Evolutionary conservation across 2,329 filamentous ascomycete genomes (phyloP), one percentile per base, ranked within the genome.

Genomic region (Epichloe coenophiala): DNA sequence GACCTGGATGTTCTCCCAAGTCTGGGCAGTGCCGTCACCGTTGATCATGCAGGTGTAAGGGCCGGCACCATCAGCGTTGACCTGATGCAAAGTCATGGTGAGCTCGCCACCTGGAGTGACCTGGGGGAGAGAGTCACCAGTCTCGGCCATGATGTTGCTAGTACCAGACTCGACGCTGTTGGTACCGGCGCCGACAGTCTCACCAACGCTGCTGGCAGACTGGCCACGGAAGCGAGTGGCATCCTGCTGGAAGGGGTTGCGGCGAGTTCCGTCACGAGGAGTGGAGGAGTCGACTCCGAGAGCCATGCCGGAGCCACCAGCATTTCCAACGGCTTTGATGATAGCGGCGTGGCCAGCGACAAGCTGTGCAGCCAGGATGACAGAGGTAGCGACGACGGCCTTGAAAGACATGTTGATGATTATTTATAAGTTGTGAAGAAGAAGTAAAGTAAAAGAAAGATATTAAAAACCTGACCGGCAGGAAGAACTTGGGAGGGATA

Each of bases 41-140:
- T 82, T 81, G 61, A 84, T 80, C 71, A 79, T 79, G 68, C 80
- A 83, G 6, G 69, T 75, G 65, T 81, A 84, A 2, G 80, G 80
- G 11, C 81, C 81, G 53, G 77, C 81, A 52, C 81, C 81, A 56
- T 85, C 81, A 38, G 71, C 71, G 65, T 84, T 84, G 62, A 84
- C 79, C 63, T 84, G 80, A 66, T 83, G 81, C 9, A 84, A 68
- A 1, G 78, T 83, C 72, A 84, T 83, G 1, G 52, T 67, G 53
- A 84, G 58, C 50, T 71, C 58, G 51, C 81, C 81, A 46, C 80
- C 80, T 0, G 69, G 58, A 6, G 69, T 71, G 57, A 84, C 67
- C 66, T 84, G 80, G 11, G 11, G 79, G 23, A 84, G 74, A 51
- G 66, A 58, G 53, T 65, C 66, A 51, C 79, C 80, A 5, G 73